Base-by-base conservation (phyloP, 495 filamentous ascomycete species). In the Aspergillus baeticus region DNA sequence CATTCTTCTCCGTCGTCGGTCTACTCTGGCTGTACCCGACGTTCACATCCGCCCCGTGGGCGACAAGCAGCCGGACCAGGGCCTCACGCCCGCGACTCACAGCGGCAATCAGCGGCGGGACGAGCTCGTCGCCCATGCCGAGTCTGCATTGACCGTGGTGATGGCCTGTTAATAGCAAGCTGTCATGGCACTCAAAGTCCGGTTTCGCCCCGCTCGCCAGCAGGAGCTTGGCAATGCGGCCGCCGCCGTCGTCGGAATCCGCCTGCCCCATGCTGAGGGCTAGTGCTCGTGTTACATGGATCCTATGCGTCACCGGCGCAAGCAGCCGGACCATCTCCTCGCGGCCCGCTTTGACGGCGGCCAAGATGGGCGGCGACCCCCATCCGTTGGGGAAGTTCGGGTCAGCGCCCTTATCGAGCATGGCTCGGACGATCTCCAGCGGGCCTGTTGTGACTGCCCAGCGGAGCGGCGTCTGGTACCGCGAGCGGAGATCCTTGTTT, bases 51-150 rank as follows among this genome's bases (percentile, higher is more conserved):
- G 47, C 33, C 6, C 47, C 47, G 22, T 51, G 34, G 15, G 20
- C 31, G 3, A 51, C 47, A 1, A 51, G 47, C 33, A 51, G 47
- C 2, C 21, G 47, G 1, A 51, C 47, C 33, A 51, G 33, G 13
- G n/a, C 13, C 20, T n/a, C 15, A 22, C 22, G 33, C 7, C 47
- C 33, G 5, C 18, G 47, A 14, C 17, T 21, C 5, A 51, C 34
- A 3, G 47, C 47, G 11, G 15, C 13, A 21, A 51, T 38, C 47
- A 51, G 35, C 13, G 47, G 47, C 18, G 47, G 47, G 47, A 38
- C 17, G 18, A 37, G 33, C 8, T 36, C 18, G 22, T 21, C 34
- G 31, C 23, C 6, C 31, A 35, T 21, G 7, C 45, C 45, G 3
- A 48, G 29, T 5, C 3, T 15, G 15, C 45, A 48, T 18, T 48